Base-by-base conservation (phyloP, 2,329 filamentous ascomycete genomes). In the Aaosphaeria pasadenensis region DNA sequence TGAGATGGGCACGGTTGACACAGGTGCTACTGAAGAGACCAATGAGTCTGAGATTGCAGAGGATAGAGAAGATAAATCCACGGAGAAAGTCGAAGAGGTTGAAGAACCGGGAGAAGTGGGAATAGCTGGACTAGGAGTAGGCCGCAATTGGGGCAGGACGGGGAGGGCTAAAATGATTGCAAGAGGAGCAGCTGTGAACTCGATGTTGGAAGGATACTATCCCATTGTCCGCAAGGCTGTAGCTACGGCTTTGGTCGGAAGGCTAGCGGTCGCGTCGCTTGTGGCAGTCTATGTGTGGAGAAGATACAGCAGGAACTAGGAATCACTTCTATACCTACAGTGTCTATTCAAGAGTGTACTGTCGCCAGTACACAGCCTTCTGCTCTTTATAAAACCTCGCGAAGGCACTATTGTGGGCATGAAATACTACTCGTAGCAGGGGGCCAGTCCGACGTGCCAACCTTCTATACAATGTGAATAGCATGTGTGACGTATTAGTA, bases 171-270 rank as follows among this genome's bases (percentile, higher is more conserved):
- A 67, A 62, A 63, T 73, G 67, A 60, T 72, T 54, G 57, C 61
- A 5, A 54, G 68, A 46, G 67, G 65, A 1, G 66, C 67, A 11
- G 73, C 73, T 7, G 75, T 79, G 3, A 71, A 75, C 38, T 72
- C 71, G 0, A 71, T 79, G 70, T 60, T 80, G 5, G 75, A 79
- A 54, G 77, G 77, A 9, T 80, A 80, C 49, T 79, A 79, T 59
- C 74, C 77, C 42, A 70, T 78, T 49, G 71, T 80, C 13, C 64
- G 75, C 45, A 70, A 62, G 54, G 75, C 76, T 4, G 75, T 80
- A 4, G 68, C 70, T 11, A 59, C 72, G 7, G 70, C 74, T 6
- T 55, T 78, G 44, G 53, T 71, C 1, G 71, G 68, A 1, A 60
- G 75, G 30, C 48, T 71, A 42, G 47, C 62, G 11, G 44, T 66